Conservation (phyloP, 2,329 filamentous ascomycete genomes). For the Claviceps cyperi region DNA sequence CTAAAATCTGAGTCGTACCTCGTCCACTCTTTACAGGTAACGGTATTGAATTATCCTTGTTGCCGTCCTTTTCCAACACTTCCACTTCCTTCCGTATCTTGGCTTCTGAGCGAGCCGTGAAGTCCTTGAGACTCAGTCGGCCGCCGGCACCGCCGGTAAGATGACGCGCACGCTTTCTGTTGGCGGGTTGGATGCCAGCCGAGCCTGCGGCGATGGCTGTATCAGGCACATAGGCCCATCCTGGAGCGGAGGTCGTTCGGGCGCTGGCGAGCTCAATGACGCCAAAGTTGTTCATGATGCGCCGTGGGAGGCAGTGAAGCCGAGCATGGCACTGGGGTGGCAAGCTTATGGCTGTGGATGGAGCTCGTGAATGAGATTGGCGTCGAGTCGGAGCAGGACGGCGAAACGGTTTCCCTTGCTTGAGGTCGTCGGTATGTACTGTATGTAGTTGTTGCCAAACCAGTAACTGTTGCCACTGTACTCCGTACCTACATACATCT, state of each 20-base stretch:
- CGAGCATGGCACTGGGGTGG: not conserved
- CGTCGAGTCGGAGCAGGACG: too few relatives aligned
- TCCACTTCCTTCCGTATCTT: conserved; percentile 71
- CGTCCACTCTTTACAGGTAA: conserved; percentile 42
- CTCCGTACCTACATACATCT: too few relatives aligned
- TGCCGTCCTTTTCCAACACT: conserved; percentile 68
- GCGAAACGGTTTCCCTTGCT: too few relatives aligned
- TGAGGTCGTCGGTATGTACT: too few relatives aligned
- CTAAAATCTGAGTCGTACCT: conserved; percentile 15
- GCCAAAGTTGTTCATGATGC: conserved; percentile 50
- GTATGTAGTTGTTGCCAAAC: too few relatives aligned
- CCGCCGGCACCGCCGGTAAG: conserved; percentile 32
- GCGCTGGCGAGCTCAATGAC: conserved; percentile 70
- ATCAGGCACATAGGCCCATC: conserved; percentile 87
- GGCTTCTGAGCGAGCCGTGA: conserved; percentile 68
- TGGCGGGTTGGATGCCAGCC: conserved; percentile 34
- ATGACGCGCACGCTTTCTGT: conserved; percentile 59
- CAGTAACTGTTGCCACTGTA: too few relatives aligned
- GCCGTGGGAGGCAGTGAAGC: not conserved
- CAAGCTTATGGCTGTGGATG: not conserved
- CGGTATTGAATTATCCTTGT: conserved; percentile 56
- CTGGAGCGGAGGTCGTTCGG: conserved; percentile 57
- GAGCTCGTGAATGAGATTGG: too few relatives aligned
- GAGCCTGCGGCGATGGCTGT: conserved; percentile 41
- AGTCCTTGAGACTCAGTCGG: conserved; percentile 41